Evolutionary conservation across 129 eudicot species (phyloP).

Genomic region (Silybum marianum): DNA sequence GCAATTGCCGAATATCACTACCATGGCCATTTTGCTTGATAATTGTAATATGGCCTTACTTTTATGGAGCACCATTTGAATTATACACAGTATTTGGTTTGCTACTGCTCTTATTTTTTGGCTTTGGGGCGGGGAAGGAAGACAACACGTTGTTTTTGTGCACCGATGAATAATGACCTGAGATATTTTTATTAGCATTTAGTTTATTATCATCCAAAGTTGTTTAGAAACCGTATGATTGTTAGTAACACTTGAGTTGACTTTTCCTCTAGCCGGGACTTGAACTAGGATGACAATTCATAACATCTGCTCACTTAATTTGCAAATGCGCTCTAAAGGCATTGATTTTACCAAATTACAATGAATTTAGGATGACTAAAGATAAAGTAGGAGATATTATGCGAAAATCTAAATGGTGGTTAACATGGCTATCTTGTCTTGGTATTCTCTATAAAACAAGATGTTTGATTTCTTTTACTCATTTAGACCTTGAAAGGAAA

Average conservation of each 20-base stretch:
- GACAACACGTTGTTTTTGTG: not conserved
- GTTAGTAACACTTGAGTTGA: not conserved
- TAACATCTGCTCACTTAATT: not conserved
- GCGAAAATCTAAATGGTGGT: not conserved
- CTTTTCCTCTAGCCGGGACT: not conserved
- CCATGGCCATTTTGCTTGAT: not conserved
- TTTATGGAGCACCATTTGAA: not conserved
- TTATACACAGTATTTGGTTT: not conserved
- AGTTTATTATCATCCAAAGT: not conserved
- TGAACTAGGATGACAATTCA: too few species aligned
- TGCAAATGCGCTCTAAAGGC: not conserved
- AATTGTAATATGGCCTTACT: not conserved
- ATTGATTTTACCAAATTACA: not conserved
- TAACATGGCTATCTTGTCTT: conserved; percentile 2
- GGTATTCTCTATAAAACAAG: not conserved
- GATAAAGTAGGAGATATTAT: conserved; percentile 4
- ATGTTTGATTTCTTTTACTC: not conserved
- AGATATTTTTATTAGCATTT: not conserved
- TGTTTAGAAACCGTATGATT: not conserved
- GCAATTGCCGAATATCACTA: not conserved
- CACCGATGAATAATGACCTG: not conserved
- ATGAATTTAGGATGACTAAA: not conserved
- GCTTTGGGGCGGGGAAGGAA: not conserved
- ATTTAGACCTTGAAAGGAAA: not conserved
- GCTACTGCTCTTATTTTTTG: not conserved